phyloP scores from a whole-genome alignment of 768 basidiomycete species.

The Podaxis mareebaensis region DNA sequence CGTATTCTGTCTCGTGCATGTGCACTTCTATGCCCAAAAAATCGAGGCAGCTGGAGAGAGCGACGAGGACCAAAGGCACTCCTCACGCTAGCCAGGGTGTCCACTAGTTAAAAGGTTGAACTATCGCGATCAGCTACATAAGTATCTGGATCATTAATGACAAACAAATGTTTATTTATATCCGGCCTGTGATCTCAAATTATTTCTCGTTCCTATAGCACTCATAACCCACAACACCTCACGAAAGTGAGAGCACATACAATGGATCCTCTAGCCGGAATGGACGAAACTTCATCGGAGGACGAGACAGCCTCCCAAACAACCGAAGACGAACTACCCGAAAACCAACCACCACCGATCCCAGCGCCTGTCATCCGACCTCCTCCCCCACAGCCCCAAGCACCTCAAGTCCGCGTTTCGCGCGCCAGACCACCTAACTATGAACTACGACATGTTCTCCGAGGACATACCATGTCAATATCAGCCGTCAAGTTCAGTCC shows the following conservation, averaged over 20 bases:
- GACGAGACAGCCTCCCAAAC: conserved; percentile 77
- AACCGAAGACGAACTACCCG: conserved; percentile 81
- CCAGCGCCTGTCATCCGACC: conserved; percentile 31
- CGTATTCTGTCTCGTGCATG: no score
- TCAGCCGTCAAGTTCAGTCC: conserved; percentile 92
- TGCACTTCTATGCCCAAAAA: no score
- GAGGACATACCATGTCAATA: conserved; percentile 80
- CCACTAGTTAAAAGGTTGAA: no score
- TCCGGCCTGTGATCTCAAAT: neutral
- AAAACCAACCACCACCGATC: conserved; percentile 42
- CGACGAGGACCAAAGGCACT: no score
- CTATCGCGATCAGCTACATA: neutral
- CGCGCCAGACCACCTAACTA: conserved; percentile 55
- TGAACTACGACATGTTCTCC: conserved; percentile 62
- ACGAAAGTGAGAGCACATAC: neutral
- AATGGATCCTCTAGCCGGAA: conserved; percentile 47
- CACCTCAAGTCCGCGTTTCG: conserved; percentile 17
- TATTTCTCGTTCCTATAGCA: neutral
- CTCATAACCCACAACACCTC: neutral
- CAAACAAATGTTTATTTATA: neutral
- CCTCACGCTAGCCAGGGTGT: no score
- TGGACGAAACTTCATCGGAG: conserved; percentile 55
- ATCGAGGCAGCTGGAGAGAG: no score
- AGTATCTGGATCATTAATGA: neutral
- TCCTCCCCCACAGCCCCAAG: conserved; percentile 31